Base-by-base conservation (phyloP, 2,329 filamentous ascomycete genomes). In the Aciculosporium take region DNA sequence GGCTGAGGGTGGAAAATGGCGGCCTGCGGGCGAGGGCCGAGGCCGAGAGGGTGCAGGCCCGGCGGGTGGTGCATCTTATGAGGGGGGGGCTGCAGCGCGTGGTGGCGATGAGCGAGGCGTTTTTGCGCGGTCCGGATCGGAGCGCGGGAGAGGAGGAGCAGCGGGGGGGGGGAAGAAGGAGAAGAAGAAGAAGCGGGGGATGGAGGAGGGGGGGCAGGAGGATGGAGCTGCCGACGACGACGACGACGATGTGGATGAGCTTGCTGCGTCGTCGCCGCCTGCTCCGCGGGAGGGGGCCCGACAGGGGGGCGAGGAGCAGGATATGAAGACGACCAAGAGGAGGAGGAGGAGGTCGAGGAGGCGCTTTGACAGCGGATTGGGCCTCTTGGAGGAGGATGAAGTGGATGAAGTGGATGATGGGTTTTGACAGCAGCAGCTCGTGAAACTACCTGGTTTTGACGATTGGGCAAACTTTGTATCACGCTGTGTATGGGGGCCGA, bases 351-450 rank as follows among this genome's bases (percentile, higher is more conserved):
- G 66, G 58, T 60, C 42, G 15, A 47, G 61, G 44, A 64, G 69
- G 44, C 61, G 65, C 43, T 65, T 68, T 47, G 73, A 77, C 52
- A 74, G 70, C 41, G 74, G 72, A 0, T 50, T 77, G 38, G 71
- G 71, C 0, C 59, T 77, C 20, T 47, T 75, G 53, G 70, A 72
- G 23, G 72, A 76, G 50, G 71, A 74, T 28, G 67, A 68, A 41
- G 55, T 61, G 15, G 59, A 61, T n/a, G n/a, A n/a, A n/a, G n/a
- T n/a, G n/a, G n/a, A n/a, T n/a, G n/a, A n/a, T n/a, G n/a, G n/a
- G n/a, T n/a, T n/a, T n/a, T n/a, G n/a, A n/a, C n/a, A n/a, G n/a
- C n/a, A n/a, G n/a, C n/a, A n/a, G n/a, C n/a, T n/a, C n/a, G n/a
- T n/a, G n/a, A n/a, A n/a, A n/a, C n/a, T n/a, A n/a, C n/a, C n/a